Percentiles rank a stretch among this genome's conserved stretches.
Conservation (phyloP, 169 alveolate genomes). For the Hammondia hammondi region DNA sequence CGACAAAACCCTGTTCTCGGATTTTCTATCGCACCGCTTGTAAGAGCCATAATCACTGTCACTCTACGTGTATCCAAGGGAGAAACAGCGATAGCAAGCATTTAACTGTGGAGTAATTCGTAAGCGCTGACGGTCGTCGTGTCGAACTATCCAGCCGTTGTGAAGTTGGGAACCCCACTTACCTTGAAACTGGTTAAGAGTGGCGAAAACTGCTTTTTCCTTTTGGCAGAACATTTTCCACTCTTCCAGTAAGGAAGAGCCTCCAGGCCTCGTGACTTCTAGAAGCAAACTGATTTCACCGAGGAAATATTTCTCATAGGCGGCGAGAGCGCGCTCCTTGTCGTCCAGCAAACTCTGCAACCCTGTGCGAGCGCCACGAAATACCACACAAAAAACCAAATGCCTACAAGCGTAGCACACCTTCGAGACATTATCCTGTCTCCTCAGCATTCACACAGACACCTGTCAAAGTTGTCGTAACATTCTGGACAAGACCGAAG, state of each 20-base stretch:
- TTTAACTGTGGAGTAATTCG: no score
- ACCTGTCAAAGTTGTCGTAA: not conserved
- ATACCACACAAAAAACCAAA: no score
- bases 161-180: not conserved
- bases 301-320: slow-evolving; percentile 88
- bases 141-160: not conserved
- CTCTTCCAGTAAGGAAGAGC: slow-evolving; percentile 90
- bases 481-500: no score
- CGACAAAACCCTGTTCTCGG: no score
- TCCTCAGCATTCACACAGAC: not conserved
- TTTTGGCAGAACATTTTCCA: slow-evolving; percentile 92
- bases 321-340: slow-evolving; percentile 89
- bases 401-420: no score
- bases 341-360: slow-evolving; percentile 84
- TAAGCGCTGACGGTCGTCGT: no score
- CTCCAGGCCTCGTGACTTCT: slow-evolving; percentile 85
- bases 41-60: no score
- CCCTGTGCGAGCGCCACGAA: slow-evolving; percentile 43
- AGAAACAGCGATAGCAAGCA: no score
- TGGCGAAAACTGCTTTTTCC: slow-evolving; percentile 93
- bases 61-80: no score
- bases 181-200: slow-evolving; percentile 91
- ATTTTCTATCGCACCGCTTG: no score
- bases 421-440: slow-evolving; percentile 66
- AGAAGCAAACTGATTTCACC: slow-evolving; percentile 87